A percentile compares a stretch with the other conserved stretches of the same genome.
These are phyloP conservation scores for Collybia nuda DNA, from an alignment of 768 basidiomycete species.

Conservation along the genomic window DNA sequence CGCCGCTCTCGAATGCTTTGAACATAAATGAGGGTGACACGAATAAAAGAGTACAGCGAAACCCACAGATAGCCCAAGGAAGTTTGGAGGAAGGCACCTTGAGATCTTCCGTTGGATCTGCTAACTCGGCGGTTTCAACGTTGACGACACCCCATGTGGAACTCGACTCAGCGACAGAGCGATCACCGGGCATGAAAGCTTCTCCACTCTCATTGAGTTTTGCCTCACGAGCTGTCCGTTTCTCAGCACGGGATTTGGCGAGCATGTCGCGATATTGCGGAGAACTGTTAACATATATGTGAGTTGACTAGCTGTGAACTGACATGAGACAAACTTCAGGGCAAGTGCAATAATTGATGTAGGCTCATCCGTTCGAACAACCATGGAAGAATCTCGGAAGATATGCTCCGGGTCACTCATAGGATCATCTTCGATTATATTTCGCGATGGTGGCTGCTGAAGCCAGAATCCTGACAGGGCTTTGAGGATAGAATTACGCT, in stretches of 20 bases:
- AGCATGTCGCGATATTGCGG: constrained; percentile 83
- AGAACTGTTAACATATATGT: constrained; percentile 47
- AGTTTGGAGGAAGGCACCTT: constrained; percentile 74
- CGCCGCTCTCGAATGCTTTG: constrained; percentile 86
- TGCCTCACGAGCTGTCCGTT: constrained; percentile 61
- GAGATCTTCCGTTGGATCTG: constrained; percentile 76
- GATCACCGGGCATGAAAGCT: constrained; percentile 91
- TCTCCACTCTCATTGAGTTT: constrained; percentile 68
- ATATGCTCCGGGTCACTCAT: constrained; percentile 87
- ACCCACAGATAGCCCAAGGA: constrained; percentile 81
- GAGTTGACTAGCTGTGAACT: background rate
- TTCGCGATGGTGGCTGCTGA: constrained; percentile 50
- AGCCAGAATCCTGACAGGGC: constrained; percentile 85
- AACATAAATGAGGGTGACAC: constrained; percentile 7
- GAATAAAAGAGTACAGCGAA: background rate
- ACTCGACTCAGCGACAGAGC: constrained; percentile 75
- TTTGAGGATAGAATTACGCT: constrained; percentile 77
- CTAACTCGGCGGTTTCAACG: constrained; percentile 63
- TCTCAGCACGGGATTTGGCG: constrained; percentile 73
- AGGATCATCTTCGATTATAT: constrained; percentile 66
- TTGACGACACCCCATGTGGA: constrained; percentile 95
- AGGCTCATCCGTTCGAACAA: constrained; percentile 94
- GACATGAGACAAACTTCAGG: constrained; percentile 59
- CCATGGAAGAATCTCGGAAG: constrained; percentile 91
- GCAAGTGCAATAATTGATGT: constrained; percentile 97